A percentile compares a stretch with the other conserved stretches of the same genome.
These are phyloP conservation scores for Podila epicladia DNA, from an alignment of 192 early-diverging fungal genomes.

Conservation along the genomic window DNA sequence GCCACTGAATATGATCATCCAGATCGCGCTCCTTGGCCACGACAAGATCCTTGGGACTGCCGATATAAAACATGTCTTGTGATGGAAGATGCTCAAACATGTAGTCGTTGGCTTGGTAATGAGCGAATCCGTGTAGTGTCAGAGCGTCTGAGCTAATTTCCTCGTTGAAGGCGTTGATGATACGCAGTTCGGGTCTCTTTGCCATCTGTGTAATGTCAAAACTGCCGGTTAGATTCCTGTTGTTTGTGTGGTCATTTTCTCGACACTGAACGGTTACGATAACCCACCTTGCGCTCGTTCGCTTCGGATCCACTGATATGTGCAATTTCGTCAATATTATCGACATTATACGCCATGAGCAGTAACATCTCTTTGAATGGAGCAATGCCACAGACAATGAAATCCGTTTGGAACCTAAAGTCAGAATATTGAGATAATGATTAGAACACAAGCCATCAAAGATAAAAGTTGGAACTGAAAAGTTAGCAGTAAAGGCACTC, in stretches of 20 bases:
- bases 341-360: conserved; percentile 73
- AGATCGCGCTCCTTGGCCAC: conserved; percentile 88
- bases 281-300: conserved; percentile 39
- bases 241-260: neutral
- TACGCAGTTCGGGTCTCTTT: conserved; percentile 88
- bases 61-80: conserved; percentile 90
- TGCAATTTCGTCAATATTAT: conserved; percentile 63
- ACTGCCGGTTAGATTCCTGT: neutral
- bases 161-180: conserved; percentile 84
- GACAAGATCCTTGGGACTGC: conserved; percentile 95
- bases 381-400: conserved; percentile 88
- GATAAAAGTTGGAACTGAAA: neutral
- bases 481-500: neutral
- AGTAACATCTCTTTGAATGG: conserved; percentile 77
- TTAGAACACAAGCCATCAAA: too few relatives aligned
- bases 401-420: conserved; percentile 79
- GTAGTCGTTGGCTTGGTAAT: conserved; percentile 96
- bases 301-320: conserved; percentile 52
- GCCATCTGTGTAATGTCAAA: conserved; percentile 49
- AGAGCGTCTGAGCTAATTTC: conserved; percentile 91
- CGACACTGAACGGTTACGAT: neutral
- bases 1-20: conserved; percentile 95
- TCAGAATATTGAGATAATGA: neutral
- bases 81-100: conserved; percentile 73
- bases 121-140: conserved; percentile 83